These are phyloP conservation scores for Sporothrix euskadiensis DNA, from an alignment of 2,329 filamentous ascomycete species.

Conservation along the genomic window DNA sequence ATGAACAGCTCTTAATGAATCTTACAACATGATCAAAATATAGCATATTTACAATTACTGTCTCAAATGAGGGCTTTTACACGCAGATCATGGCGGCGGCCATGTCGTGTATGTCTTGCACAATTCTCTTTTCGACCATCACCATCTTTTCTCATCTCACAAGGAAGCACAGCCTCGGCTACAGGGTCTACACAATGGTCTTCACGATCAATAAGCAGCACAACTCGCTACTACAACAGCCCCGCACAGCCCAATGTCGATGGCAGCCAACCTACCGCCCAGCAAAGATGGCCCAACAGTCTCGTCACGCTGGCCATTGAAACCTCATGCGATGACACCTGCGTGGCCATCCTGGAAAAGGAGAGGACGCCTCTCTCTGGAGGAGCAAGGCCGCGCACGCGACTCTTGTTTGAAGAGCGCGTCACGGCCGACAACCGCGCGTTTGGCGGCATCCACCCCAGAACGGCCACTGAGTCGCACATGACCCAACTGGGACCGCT, in stretches of 20 bases:
- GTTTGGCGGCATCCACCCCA: slow-evolving; percentile 78
- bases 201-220: not conserved
- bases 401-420: slow-evolving; percentile 76
- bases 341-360: slow-evolving; percentile 76
- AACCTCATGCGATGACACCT: slow-evolving; percentile 90
- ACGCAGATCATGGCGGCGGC: not conserved
- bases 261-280: not conserved
- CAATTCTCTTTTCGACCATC: not conserved
- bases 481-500: slow-evolving; percentile 68
- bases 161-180: too few relatives aligned
- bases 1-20: not conserved
- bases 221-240: not conserved
- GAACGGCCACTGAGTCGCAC: slow-evolving; percentile 74
- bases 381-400: not conserved
- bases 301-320: slow-evolving; percentile 69
- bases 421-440: slow-evolving; percentile 75
- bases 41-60: not conserved
- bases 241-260: not conserved
- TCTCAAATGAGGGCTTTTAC: not conserved
- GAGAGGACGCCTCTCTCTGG: slow-evolving; percentile 29
- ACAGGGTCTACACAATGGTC: not conserved
- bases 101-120: not conserved
- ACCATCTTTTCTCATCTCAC: not conserved
- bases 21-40: not conserved
- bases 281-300: slow-evolving; percentile 27